These are phyloP conservation scores for Rosa hybrid DNA, from an alignment of 331 rosid species.

Conservation along the genomic window DNA sequence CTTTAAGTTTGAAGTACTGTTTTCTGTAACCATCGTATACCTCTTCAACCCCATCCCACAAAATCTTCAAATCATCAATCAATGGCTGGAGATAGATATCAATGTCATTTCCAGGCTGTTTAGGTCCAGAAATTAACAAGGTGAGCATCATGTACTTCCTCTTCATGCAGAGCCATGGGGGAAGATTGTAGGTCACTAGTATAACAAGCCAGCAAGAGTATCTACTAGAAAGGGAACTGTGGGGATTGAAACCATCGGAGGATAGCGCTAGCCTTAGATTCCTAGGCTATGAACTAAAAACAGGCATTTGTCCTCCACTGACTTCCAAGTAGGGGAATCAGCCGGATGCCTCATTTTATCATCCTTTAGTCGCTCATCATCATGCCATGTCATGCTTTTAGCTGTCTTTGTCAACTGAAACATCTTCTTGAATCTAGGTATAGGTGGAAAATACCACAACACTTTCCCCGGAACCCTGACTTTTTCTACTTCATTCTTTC, in stretches of 20 bases:
- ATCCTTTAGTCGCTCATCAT: background rate
- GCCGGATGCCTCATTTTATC: background rate
- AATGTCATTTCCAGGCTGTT: too few species aligned
- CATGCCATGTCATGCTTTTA: conserved; percentile 1
- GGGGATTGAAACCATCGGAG: background rate
- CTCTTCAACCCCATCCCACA: background rate
- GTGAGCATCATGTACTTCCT: too few species aligned
- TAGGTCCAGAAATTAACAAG: too few species aligned
- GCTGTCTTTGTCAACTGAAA: background rate
- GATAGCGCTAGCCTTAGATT: background rate
- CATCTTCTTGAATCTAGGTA: background rate
- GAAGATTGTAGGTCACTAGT: background rate
- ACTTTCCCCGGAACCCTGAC: background rate
- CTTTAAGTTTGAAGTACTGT: too few species aligned
- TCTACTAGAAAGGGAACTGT: background rate
- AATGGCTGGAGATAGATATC: too few species aligned
- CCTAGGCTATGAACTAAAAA: background rate
- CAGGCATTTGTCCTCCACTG: background rate
- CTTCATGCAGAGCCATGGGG: background rate
- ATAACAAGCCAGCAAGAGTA: background rate
- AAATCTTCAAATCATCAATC: background rate
- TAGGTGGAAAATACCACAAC: conserved; percentile 1
- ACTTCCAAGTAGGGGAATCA: background rate
- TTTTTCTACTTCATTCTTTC: background rate
- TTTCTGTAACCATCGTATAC: background rate